A percentile compares a stretch with the other conserved stretches of the same genome.
Evolutionary conservation across 805 yeast genomes (phyloP).

Genomic region (Barnettozyma botsteinii): DNA sequence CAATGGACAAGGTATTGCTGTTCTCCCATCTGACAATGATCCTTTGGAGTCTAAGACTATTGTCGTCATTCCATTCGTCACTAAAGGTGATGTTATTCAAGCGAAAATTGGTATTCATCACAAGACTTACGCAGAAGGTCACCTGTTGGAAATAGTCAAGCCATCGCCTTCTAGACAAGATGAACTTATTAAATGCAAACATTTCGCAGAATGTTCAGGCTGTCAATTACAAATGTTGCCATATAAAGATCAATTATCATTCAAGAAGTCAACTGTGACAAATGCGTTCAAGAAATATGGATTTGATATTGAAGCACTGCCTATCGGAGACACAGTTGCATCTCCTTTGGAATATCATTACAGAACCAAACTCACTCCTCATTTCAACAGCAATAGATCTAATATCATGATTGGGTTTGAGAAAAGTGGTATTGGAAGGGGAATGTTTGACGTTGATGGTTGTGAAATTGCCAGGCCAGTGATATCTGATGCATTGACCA

Average conservation of each 20-base stretch:
- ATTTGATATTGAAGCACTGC: constrained; percentile 34
- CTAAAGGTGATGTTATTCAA: constrained; percentile 74
- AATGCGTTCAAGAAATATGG: constrained; percentile 79
- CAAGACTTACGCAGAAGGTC: constrained; percentile 66
- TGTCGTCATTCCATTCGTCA: constrained; percentile 74
- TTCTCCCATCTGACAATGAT: constrained; percentile 54
- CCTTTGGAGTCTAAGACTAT: constrained; percentile 39
- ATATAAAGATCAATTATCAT: constrained; percentile 62
- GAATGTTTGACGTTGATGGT: constrained; percentile 78
- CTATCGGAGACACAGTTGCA: constrained; percentile 61
- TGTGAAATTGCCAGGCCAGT: constrained; percentile 82
- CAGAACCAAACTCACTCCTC: constrained; percentile 93
- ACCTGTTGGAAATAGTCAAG: constrained; percentile 46
- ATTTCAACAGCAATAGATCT: constrained; percentile 65
- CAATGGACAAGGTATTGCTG: constrained; percentile 79
- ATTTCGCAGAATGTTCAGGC: constrained; percentile 88
- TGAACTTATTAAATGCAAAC: constrained; percentile 52
- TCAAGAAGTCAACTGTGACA: constrained; percentile 66
- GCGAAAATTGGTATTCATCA: constrained; percentile 70
- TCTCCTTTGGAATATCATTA: constrained; percentile 75
- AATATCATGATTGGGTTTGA: constrained; percentile 72
- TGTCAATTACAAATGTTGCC: constrained; percentile 83
- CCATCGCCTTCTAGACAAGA: constrained; percentile 44
- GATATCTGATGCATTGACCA: constrained; percentile 63
- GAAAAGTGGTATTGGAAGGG: constrained; percentile 43